phyloP scores from a whole-genome alignment of 805 yeast species.

The Myxozyma geophila region DNA sequence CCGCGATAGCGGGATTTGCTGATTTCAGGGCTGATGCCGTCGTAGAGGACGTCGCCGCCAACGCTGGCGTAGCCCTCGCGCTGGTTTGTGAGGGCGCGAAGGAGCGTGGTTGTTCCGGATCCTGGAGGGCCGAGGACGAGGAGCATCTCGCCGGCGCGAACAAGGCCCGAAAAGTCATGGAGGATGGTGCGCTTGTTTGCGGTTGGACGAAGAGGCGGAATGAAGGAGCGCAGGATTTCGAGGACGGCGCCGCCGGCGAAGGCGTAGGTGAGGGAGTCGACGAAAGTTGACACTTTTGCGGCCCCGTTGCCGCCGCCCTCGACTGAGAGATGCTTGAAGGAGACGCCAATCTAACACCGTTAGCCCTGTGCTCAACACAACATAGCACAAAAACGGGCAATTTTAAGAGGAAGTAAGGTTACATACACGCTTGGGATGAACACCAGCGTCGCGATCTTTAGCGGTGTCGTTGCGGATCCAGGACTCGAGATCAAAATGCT shows the following conservation, averaged over 20 bases:
- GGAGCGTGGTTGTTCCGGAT: slow-evolving; percentile 54
- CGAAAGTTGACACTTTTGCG: slow-evolving; percentile 20
- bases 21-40: slow-evolving; percentile 62
- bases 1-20: slow-evolving; percentile 68
- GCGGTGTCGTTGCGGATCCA: slow-evolving; percentile 33
- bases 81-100: slow-evolving; percentile 61
- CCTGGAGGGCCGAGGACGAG: slow-evolving; percentile 78
- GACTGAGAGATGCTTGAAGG: slow-evolving; percentile 30
- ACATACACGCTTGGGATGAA: slow-evolving; percentile 29
- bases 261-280: slow-evolving; percentile 18
- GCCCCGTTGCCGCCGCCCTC: slow-evolving; percentile 30
- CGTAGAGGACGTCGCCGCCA: slow-evolving; percentile 64
- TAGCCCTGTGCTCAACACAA: no score
- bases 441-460: slow-evolving; percentile 22
- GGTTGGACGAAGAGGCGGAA: slow-evolving; percentile 21
- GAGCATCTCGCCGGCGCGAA: slow-evolving; percentile 69
- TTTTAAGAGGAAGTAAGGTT: no score
- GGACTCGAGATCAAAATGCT: slow-evolving; percentile 27
- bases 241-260: slow-evolving; percentile 20
- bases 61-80: slow-evolving; percentile 40
- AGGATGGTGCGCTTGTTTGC: slow-evolving; percentile 38
- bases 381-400: no score
- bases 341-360: slow-evolving; percentile 25
- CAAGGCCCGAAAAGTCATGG: slow-evolving; percentile 46
- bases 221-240: slow-evolving; percentile 5